These are phyloP conservation scores for Picea glauca DNA, from an alignment of 75 land plant species.

Conservation along the genomic window DNA sequence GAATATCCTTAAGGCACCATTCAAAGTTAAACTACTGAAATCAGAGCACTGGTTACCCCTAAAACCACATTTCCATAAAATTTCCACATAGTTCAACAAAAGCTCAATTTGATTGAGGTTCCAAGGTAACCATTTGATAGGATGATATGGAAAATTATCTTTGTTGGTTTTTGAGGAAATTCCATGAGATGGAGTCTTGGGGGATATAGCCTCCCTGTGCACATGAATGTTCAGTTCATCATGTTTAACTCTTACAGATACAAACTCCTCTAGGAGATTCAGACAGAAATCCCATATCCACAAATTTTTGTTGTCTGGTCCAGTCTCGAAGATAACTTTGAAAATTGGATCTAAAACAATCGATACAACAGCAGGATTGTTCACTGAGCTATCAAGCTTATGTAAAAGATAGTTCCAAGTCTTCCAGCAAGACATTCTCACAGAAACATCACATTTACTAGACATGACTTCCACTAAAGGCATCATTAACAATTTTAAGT, in stretches of 20 bases:
- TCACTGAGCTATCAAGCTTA: constrained; percentile 41
- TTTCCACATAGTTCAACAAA: constrained; percentile 24
- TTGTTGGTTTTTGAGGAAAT: not conserved
- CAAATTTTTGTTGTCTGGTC: constrained; percentile 28
- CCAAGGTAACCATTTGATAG: constrained; percentile 50
- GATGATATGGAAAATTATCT: constrained; percentile 4
- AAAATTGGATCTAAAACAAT: constrained; percentile 42
- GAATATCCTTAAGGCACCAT: constrained; percentile 28
- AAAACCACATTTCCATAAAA: constrained; percentile 16
- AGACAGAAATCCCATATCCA: constrained; percentile 47
- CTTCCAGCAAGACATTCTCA: constrained; percentile 36
- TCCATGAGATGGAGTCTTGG: not conserved
- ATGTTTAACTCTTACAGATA: constrained; percentile 17
- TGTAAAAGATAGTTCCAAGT: constrained; percentile 57
- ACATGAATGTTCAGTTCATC: not conserved
- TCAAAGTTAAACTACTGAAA: constrained; percentile 17
- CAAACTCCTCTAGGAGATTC: constrained; percentile 39
- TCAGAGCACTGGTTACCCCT: constrained; percentile 9
- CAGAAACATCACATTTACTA: constrained; percentile 45
- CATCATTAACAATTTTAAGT: constrained; percentile 57
- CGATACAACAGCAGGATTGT: constrained; percentile 25
- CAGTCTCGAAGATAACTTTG: constrained; percentile 30
- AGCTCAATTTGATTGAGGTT: constrained; percentile 30
- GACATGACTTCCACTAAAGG: constrained; percentile 51
- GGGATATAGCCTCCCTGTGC: not conserved